phyloP scores from a whole-genome alignment of 2,329 filamentous ascomycete species.

The Cytospora schulzeri region DNA sequence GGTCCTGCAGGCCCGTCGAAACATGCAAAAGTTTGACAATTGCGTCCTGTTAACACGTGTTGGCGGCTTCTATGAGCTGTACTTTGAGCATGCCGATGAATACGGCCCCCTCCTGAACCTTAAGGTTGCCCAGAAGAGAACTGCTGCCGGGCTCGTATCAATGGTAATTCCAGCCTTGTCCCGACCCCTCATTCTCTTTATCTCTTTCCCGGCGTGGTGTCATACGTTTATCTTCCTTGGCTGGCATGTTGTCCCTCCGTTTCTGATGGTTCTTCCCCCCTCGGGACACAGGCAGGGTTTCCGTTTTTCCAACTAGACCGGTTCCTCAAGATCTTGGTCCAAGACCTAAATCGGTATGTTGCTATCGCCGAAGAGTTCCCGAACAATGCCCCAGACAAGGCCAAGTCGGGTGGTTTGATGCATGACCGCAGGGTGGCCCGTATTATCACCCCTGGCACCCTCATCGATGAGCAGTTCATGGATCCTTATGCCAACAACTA shows the following conservation, averaged over 20 bases:
- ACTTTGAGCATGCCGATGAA: conserved; percentile 93
- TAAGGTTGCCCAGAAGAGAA: conserved; percentile 81
- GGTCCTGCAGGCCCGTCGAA: conserved; percentile 80
- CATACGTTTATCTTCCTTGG: conserved; percentile 20
- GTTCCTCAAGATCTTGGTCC: conserved; percentile 88
- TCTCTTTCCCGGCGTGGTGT: conserved; percentile 16
- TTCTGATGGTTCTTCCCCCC: conserved; percentile 32
- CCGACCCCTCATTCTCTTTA: conserved; percentile 17
- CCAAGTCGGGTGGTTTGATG: conserved; percentile 75
- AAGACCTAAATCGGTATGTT: conserved; percentile 87
- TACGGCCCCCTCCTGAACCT: conserved; percentile 83
- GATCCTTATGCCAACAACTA: conserved; percentile 94
- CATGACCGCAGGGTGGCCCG: conserved; percentile 84
- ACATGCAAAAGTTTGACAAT: conserved; percentile 88
- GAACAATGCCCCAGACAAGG: conserved; percentile 68
- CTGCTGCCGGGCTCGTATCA: conserved; percentile 74
- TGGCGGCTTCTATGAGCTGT: conserved; percentile 96
- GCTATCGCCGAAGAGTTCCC: conserved; percentile 93
- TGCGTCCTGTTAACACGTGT: conserved; percentile 91
- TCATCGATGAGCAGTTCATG: conserved; percentile 98
- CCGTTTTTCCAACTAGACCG: conserved; percentile 91
- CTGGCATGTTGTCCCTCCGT: conserved; percentile 4
- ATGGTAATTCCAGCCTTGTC: conserved; percentile 63
- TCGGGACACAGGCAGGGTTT: conserved; percentile 72
- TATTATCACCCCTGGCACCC: conserved; percentile 89